Conservation (phyloP, 768 basidiomycete genomes). For the Gymnopilus dilepis region DNA sequence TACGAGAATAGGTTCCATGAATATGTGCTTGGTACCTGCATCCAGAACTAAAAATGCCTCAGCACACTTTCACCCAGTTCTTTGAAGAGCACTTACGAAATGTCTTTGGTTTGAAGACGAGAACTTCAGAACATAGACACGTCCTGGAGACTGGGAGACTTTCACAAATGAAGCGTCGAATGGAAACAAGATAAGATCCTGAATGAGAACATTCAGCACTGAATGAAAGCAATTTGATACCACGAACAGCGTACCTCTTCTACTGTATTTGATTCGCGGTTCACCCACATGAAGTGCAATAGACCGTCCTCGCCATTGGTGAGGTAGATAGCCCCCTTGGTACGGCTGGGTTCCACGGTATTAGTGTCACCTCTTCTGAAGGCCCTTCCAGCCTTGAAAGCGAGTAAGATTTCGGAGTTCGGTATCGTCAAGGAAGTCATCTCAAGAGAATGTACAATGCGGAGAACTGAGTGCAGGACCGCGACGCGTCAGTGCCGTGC, state of each 20-base stretch:
- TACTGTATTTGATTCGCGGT: conserved; percentile 60
- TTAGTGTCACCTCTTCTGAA: conserved; percentile 71
- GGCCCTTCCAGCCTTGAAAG: conserved; percentile 77
- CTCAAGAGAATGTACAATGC: background rate
- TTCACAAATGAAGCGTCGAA: conserved; percentile 83
- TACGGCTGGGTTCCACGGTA: conserved; percentile 66
- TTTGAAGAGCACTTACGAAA: conserved; percentile 64
- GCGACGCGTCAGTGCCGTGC: conserved; percentile 51
- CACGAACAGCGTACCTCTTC: conserved; percentile 72
- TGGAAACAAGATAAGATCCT: conserved; percentile 91
- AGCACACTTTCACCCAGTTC: no score
- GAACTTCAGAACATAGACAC: conserved; percentile 90
- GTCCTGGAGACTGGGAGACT: conserved; percentile 68
- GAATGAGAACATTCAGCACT: background rate
- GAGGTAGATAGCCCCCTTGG: conserved; percentile 77
- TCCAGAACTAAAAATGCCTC: conserved; percentile 69
- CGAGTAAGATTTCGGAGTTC: conserved; percentile 51
- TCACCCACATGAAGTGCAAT: conserved; percentile 82
- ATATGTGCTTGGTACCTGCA: conserved; percentile 73
- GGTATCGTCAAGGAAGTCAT: conserved; percentile 21
- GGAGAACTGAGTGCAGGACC: conserved; percentile 15
- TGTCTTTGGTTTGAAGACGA: conserved; percentile 88
- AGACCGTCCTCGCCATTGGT: conserved; percentile 76
- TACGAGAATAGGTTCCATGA: background rate
- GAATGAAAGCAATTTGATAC: no score